Evolutionary conservation across 139 green algal genomes (phyloP).

Genomic region (Tetradesmus obliquus): DNA sequence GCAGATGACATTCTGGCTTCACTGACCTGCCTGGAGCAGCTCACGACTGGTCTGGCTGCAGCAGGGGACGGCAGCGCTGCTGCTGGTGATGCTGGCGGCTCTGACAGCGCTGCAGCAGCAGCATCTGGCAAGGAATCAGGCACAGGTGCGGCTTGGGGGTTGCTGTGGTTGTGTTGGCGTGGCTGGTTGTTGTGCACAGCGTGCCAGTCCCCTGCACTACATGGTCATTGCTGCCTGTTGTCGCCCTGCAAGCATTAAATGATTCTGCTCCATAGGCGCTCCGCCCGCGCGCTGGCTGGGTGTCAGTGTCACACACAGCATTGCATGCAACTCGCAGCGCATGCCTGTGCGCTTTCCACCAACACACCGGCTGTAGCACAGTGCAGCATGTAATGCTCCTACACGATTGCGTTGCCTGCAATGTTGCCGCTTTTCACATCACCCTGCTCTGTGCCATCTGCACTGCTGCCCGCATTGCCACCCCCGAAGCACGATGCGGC

Average conservation of each 20-base stretch:
- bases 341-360: not conserved
- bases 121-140: not conserved
- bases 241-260: not conserved
- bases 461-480: too few species aligned
- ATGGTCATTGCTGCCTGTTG: not conserved
- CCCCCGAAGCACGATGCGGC: too few species aligned
- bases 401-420: too few species aligned
- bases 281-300: too few species aligned
- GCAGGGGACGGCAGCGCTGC: not conserved
- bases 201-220: not conserved
- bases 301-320: not conserved
- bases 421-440: too few species aligned
- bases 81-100: not conserved
- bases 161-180: too few species aligned
- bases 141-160: not conserved
- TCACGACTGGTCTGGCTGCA: conserved; percentile 1
- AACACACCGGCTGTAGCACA: not conserved
- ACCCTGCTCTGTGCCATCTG: too few species aligned
- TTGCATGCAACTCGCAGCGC: not conserved
- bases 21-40: conserved; percentile 20
- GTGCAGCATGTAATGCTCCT: not conserved
- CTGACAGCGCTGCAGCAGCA: not conserved
- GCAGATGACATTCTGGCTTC: conserved; percentile 37
- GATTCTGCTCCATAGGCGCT: not conserved
- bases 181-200: not conserved